Base-by-base conservation (phyloP, 2,329 filamentous ascomycete genomes). In the Phialemoniopsis sp. region DNA sequence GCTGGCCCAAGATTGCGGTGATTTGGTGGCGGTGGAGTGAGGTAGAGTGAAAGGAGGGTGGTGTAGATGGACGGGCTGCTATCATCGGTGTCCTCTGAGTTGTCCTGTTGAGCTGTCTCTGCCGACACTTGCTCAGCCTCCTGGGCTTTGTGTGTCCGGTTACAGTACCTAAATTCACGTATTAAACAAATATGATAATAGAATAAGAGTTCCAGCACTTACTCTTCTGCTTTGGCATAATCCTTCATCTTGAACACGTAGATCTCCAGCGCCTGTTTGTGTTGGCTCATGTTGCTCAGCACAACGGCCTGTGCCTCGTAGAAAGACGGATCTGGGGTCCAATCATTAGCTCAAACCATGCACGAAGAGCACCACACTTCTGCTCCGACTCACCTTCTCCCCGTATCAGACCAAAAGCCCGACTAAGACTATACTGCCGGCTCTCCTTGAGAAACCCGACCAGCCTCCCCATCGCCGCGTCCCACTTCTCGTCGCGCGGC, bases 161-260 rank as follows among this genome's bases (percentile, higher is more conserved):
- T 96, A 68, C 93, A 97, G 65, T 98, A 88, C 49, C 85, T 88
- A 41, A 17, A 32, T 46, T 58, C 39, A 62, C 45, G n/a, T n/a
- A n/a, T n/a, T n/a, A n/a, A n/a, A n/a, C n/a, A n/a, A n/a, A n/a
- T n/a, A n/a, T n/a, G n/a, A n/a, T n/a, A n/a, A 44, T 28, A 40
- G 32, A 34, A 38, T n/a, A 18, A 5, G 45, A 31, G 32, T n/a
- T n/a, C n/a, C n/a, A n/a, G n/a, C n/a, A 71, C 81, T 45, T 68
- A 95, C 84, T 95, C 89, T 75, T 98, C 93, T 26, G 93, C 93
- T 63, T 95, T 97, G 12, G 68, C 70, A 46, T 87, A 91, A 59
- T 95, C 85, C 49, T 86, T 70, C 60, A 98, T 78, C 60, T 91
- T 93, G 66, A 96, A 98, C 19, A 97, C 91, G 58, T 95, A 98